These are phyloP conservation scores for Theobroma cacao DNA, from an alignment of 345 rosid genomes.

Conservation along the genomic window DNA sequence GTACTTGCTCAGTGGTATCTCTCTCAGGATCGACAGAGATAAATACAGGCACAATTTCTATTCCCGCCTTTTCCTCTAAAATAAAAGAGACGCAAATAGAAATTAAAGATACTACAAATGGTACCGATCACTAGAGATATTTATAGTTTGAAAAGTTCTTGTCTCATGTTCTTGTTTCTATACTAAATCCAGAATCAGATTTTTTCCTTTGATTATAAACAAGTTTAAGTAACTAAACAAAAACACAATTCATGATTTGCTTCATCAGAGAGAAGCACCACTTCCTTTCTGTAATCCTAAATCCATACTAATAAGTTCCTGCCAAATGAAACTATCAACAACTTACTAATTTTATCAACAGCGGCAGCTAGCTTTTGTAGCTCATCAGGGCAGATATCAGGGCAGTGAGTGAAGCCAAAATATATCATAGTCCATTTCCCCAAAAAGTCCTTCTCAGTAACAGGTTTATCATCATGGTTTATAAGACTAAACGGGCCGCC, in stretches of 20 bases:
- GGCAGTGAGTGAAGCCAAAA: slow-evolving; percentile 99
- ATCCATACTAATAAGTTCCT: background rate
- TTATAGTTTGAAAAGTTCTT: background rate
- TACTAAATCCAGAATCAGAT: background rate
- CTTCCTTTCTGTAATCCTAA: background rate
- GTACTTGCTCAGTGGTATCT: slow-evolving; percentile 90
- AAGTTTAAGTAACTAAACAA: background rate
- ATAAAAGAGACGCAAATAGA: slow-evolving; percentile 14
- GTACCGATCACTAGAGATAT: background rate
- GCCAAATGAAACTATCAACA: slow-evolving; percentile 1
- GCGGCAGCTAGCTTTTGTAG: slow-evolving; percentile 79
- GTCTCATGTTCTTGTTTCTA: background rate
- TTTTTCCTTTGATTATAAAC: background rate
- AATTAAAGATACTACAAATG: background rate
- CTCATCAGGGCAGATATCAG: slow-evolving; percentile 98
- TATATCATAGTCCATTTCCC: slow-evolving; percentile 90
- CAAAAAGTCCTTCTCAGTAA: slow-evolving; percentile 74
- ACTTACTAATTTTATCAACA: slow-evolving; percentile 88
- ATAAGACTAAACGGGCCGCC: slow-evolving; percentile 91
- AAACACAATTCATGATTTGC: background rate
- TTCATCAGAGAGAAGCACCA: background rate
- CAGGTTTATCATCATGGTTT: slow-evolving; percentile 76
- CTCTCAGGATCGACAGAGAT: slow-evolving; percentile 97
- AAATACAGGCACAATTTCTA: slow-evolving; percentile 76
- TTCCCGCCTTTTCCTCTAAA: slow-evolving; percentile 70